Base-by-base conservation (phyloP, 495 filamentous ascomycete species). In the Physcia stellaris region DNA sequence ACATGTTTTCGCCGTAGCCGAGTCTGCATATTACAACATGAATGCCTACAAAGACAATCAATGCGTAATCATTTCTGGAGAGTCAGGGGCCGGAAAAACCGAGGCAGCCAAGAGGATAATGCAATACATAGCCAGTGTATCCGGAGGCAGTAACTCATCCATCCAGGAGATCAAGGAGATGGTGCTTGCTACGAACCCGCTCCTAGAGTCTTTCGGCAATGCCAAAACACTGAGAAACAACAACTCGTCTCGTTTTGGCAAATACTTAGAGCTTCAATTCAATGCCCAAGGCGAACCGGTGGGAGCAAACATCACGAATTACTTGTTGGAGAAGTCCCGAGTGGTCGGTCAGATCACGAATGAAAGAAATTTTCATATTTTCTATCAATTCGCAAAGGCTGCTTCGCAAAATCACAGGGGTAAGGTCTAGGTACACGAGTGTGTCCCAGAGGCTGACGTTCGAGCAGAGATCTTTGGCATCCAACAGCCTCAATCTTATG, bases 1-100 rank as follows among this genome's bases (percentile, higher is more conserved):
- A 6, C 92, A 99, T 58, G 92, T 99, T 45, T 99, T 94, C 60
- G 90, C 85, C 33, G 87, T 96, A 54, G 92, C 92, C 48, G 92
- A 99, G 61, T 80, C 86, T 3, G 63, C 87, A 35, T 96, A 99
- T 65, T 95, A 96, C 63, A 95, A 99, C 67, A 96, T 99, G 92
- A 95, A 95, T 48, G 87, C 84, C 13, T 96, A 99, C 69, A 88
- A 87, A 51, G 92, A 96, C 44, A 96, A 96, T 63, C 92, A 99
- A 54, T 99, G 92, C 63, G 87, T 99, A 36, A 99, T 99, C 57
- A 99, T 99, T 44, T 95, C 87, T 16, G 92, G 92, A 47, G 92
- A 99, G 66, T 96, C 92, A 6, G 92, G 92, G 42, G 92, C 92
- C 9, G 92, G 92, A 50, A 99, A 99, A 64, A 99, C 92, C n/a